Conservation (phyloP, 164 flowering plant species). For the Paratinospora sagittata region DNA sequence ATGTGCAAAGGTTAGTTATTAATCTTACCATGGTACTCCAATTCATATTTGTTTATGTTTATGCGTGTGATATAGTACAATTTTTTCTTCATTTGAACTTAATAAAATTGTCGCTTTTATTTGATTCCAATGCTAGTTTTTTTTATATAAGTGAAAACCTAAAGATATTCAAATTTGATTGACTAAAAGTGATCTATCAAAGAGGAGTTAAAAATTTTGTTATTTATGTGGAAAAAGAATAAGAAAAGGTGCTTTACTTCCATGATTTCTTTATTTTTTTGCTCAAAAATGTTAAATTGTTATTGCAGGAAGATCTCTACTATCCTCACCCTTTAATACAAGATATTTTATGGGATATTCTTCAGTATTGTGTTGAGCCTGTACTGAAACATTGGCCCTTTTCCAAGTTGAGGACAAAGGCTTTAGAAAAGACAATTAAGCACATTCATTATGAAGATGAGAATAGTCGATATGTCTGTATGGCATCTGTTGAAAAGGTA, state of each 20-base stretch:
- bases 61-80: neutral
- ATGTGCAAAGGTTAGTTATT: constrained; percentile 33
- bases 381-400: constrained; percentile 26
- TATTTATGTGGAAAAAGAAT: neutral
- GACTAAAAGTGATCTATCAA: too few species aligned
- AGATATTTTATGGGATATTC: constrained; percentile 26
- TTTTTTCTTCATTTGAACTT: neutral
- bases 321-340: constrained; percentile 30
- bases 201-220: neutral
- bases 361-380: constrained; percentile 26
- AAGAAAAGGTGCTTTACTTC: neutral
- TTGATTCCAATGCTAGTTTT: neutral
- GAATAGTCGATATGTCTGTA: constrained; percentile 24
- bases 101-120: neutral
- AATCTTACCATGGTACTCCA: neutral
- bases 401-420: constrained; percentile 22
- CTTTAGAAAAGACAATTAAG: constrained; percentile 18
- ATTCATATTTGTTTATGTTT: neutral
- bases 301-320: constrained; percentile 33
- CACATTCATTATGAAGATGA: constrained; percentile 34
- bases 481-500: constrained; percentile 32
- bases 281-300: neutral
- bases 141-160: neutral
- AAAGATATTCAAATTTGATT: neutral
- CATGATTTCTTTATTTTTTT: neutral